phyloP scores from a whole-genome alignment of 805 yeast species.

The Pichia nakasei region DNA sequence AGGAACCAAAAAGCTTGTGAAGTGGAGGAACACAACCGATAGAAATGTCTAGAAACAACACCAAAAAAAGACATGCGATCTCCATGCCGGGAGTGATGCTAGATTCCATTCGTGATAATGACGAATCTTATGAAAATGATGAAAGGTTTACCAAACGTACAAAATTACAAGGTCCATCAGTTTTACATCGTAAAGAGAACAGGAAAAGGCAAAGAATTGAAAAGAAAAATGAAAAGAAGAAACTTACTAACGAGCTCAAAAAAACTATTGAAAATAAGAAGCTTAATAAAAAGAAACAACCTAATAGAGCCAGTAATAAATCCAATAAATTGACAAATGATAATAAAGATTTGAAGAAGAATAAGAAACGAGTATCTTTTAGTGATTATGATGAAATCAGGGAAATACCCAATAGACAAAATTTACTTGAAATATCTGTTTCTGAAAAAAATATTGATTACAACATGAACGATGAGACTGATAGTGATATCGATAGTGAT shows the following conservation, averaged over 20 bases:
- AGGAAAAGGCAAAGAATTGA: constrained; percentile 30
- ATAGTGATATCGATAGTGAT: constrained; percentile 4
- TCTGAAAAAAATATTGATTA: not conserved
- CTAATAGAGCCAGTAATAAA: not conserved
- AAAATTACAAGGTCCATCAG: constrained; percentile 12
- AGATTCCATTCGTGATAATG: constrained; percentile 30
- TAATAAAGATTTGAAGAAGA: constrained; percentile 4
- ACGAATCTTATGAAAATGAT: constrained; percentile 28
- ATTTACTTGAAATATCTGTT: not conserved
- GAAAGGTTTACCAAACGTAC: constrained; percentile 23
- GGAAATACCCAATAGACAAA: constrained; percentile 9
- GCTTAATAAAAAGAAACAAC: not conserved
- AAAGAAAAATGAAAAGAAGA: constrained; percentile 25
- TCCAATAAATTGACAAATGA: not conserved
- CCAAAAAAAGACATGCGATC: constrained; percentile 26
- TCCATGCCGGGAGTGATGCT: constrained; percentile 35
- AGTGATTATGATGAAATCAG: constrained; percentile 13
- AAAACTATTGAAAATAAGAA: not conserved
- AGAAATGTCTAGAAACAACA: not conserved
- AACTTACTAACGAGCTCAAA: not conserved
- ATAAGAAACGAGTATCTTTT: constrained; percentile 16
- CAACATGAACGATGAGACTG: not conserved
- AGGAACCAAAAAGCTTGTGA: too few species aligned
- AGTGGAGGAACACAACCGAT: not conserved
- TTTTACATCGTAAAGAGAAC: constrained; percentile 27